Base-by-base conservation (phyloP, 2,329 filamentous ascomycete genomes). In the Plectosphaerella plurivora region DNA sequence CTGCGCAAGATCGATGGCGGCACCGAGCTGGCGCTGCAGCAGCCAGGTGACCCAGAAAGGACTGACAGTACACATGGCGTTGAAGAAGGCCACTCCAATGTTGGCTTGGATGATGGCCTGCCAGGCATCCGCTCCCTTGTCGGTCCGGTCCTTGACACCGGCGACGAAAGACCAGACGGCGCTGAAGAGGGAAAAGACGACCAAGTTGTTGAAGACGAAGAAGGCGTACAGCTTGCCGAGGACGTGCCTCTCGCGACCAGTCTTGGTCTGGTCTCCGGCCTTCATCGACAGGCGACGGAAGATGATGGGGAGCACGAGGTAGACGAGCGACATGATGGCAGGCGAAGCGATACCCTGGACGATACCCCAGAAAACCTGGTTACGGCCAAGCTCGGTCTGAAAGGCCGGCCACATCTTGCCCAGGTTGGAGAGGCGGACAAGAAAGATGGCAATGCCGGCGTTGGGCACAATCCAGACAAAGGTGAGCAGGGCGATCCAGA, bases 41-140 rank as follows among this genome's bases (percentile, higher is more conserved):
- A 97, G 79, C 80, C 91, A 97, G 2, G 89, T 92, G 16, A 97
- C 84, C 93, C 93, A 99, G 69, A 96, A 99, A 0, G 88, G 83
- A 1, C 92, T 95, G 52, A 95, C 86, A 24, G 80, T 75, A 73
- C 90, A 96, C 1, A 99, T 76, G 0, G 90, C 82, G n/a, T 76
- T 73, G 65, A 96, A 87, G 44, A 92, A 69, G 25, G 79, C 79
- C 2, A 70, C 60, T 53, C 84, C 86, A 44, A 91, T 79, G 24
- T 89, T 65, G 15, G 82, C 78, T 1, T 86, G 72, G 22, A 81
- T 62, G 48, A 96, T 83, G 2, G 88, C 85, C 18, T 86, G 69
- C 84, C 88, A 89, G 11, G 84, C 81, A 59, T 86, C 77, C 16
- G 77, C 72, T 39, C 83, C 79, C 0, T 78, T 69, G 15, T 53